phyloP scores from a whole-genome alignment of 805 yeast genomes.

The Clavispora vitiphila region DNA sequence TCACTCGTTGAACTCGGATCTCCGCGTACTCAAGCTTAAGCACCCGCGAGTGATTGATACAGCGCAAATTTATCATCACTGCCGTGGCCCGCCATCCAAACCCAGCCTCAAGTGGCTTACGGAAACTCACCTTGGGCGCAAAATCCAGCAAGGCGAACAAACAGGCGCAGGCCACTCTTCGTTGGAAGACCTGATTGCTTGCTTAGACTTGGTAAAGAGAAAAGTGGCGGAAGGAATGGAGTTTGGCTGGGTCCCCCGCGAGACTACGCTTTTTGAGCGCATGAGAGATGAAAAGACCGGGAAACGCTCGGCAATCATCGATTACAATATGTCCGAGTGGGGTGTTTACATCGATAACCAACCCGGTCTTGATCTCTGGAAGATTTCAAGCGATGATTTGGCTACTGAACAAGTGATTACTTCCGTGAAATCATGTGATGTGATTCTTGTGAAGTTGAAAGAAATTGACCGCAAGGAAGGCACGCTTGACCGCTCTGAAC shows the following conservation, averaged over 20 bases:
- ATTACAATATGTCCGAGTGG: conserved; percentile 20
- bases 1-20: conserved; percentile 84
- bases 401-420: conserved; percentile 39
- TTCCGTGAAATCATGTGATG: conserved; percentile 34
- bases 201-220: conserved; percentile 68
- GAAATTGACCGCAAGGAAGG: conserved; percentile 49
- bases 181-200: conserved; percentile 76
- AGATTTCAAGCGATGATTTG: conserved; percentile 58
- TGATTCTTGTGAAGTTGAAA: conserved; percentile 51
- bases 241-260: conserved; percentile 46
- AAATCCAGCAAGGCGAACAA: conserved; percentile 60
- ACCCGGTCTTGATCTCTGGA: conserved; percentile 21
- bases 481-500: conserved; percentile 15
- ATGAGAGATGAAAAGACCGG: conserved; percentile 6
- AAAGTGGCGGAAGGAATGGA: conserved; percentile 63
- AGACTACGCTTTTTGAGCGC: conserved; percentile 21
- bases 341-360: conserved; percentile 7
- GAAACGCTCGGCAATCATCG: conserved; percentile 16
- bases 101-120: conserved; percentile 77
- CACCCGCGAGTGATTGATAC: conserved; percentile 83
- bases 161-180: conserved; percentile 72
- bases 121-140: conserved; percentile 44
- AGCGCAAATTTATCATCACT: conserved; percentile 67
- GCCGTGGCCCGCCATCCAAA: conserved; percentile 76
- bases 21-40: conserved; percentile 60